Conservation (phyloP, 192 early-diverging fungal genomes). For the Linderina pennispora region DNA sequence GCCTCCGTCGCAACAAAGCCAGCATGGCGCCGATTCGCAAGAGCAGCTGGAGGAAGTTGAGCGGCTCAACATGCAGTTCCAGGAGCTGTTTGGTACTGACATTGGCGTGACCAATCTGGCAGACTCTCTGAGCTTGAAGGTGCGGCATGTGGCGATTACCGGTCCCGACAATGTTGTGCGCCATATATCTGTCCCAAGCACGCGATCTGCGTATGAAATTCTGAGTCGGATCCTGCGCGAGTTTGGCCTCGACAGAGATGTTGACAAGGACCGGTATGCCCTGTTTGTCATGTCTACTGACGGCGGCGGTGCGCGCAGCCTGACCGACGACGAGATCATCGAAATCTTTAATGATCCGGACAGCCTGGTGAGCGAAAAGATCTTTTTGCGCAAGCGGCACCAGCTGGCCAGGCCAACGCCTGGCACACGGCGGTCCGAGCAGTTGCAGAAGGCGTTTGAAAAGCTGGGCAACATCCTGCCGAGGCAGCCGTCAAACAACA, state of each 20-base stretch:
- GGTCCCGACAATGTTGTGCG: constrained; percentile 76
- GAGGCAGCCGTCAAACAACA: not conserved
- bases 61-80: constrained; percentile 39
- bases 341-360: constrained; percentile 67
- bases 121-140: constrained; percentile 39
- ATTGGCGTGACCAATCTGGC: constrained; percentile 40
- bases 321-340: constrained; percentile 73
- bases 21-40: not conserved
- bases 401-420: constrained; percentile 45
- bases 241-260: constrained; percentile 71
- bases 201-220: constrained; percentile 62
- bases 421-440: constrained; percentile 33
- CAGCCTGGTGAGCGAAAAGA: constrained; percentile 59
- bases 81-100: constrained; percentile 48
- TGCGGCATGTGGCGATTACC: constrained; percentile 66
- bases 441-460: constrained; percentile 37
- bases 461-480: constrained; percentile 36
- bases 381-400: constrained; percentile 68
- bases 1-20: constrained; percentile 1
- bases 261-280: constrained; percentile 58
- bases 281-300: constrained; percentile 67
- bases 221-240: constrained; percentile 69
- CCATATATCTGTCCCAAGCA: constrained; percentile 69
- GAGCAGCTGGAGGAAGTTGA: constrained; percentile 32
- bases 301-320: constrained; percentile 60